Evolutionary conservation across 148 eudicot species (phyloP).

Genomic region (Spergularia marina): DNA sequence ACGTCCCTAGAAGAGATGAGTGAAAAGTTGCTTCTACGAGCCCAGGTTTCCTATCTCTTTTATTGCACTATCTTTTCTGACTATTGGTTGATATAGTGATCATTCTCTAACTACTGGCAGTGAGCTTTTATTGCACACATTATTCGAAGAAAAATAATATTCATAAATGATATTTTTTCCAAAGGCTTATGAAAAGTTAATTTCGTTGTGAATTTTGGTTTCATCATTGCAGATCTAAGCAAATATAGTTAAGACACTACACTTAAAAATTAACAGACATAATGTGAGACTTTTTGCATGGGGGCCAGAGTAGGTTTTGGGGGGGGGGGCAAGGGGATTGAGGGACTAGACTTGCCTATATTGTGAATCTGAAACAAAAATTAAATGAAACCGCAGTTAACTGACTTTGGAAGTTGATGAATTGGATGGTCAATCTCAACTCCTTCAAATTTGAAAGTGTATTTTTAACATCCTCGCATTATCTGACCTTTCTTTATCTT

Average conservation of each 20-base stretch:
- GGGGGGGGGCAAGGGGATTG: neutral
- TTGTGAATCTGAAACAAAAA: neutral
- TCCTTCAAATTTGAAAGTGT: too few relatives aligned
- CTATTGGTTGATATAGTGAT: neutral
- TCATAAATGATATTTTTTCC: neutral
- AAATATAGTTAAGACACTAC: neutral
- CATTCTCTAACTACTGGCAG: neutral
- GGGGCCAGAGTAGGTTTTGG: neutral
- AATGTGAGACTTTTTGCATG: neutral
- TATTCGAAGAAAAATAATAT: neutral
- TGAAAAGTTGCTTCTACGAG: conserved; percentile 44
- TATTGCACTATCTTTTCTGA: neutral
- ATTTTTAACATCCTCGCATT: neutral
- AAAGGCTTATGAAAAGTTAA: neutral
- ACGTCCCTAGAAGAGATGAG: conserved; percentile 32
- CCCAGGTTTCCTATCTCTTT: conserved; percentile 48
- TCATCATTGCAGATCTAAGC: conserved; percentile 4
- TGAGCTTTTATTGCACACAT: neutral
- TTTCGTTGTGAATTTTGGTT: neutral
- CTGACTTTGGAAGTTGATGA: too few relatives aligned
- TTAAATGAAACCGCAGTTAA: neutral
- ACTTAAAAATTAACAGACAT: neutral
- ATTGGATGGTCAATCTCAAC: too few relatives aligned
- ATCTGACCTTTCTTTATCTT: conserved; percentile 1
- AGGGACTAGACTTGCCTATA: neutral